Percentiles rank a stretch among this genome's conserved stretches.
Evolutionary conservation across 2,329 filamentous ascomycete species (phyloP).

Genomic region (Neofusicoccum kwambonambiense): DNA sequence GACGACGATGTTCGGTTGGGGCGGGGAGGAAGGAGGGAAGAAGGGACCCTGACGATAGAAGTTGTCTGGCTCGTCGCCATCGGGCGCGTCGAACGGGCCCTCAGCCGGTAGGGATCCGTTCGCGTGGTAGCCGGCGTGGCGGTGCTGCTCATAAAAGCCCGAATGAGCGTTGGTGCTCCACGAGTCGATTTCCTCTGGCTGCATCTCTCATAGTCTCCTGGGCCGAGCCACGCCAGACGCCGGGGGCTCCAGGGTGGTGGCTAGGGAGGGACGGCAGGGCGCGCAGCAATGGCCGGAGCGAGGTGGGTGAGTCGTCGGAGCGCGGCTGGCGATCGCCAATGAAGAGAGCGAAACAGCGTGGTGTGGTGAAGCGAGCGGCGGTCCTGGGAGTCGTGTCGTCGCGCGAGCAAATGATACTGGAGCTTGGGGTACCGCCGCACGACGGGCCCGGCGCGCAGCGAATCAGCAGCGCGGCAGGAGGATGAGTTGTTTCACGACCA

Average conservation of each 20-base stretch:
- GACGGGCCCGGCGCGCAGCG: conserved; percentile 15
- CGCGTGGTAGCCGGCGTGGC: conserved; percentile 6
- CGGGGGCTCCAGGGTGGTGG: conserved; percentile 19
- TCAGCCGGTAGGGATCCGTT: conserved; percentile 17
- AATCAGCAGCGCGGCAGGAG: conserved; percentile 19
- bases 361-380: conserved; percentile 15
- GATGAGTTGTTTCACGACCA: conserved; percentile 19
- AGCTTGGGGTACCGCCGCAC: conserved; percentile 17
- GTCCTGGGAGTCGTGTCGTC: conserved; percentile 16
- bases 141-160: conserved; percentile 9
- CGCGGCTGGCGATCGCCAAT: conserved; percentile 18
- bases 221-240: conserved; percentile 19
- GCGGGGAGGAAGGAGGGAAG: conserved; percentile 1
- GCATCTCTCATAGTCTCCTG: conserved; percentile 18
- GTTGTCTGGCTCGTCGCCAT: conserved; percentile 16
- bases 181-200: conserved; percentile 16
- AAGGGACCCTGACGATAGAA: conserved; percentile 17
- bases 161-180: conserved; percentile 16
- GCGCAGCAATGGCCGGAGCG: conserved; percentile 5
- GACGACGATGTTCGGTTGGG: conserved; percentile 16
- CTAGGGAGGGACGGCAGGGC: conserved; percentile 2
- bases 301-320: conserved; percentile 13
- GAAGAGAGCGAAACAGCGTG: conserved; percentile 3
- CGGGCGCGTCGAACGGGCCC: conserved; percentile 8
- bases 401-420: conserved; percentile 18